Conservation (phyloP, 2,329 filamentous ascomycete species). For the Pestalotiopsis sp. region DNA sequence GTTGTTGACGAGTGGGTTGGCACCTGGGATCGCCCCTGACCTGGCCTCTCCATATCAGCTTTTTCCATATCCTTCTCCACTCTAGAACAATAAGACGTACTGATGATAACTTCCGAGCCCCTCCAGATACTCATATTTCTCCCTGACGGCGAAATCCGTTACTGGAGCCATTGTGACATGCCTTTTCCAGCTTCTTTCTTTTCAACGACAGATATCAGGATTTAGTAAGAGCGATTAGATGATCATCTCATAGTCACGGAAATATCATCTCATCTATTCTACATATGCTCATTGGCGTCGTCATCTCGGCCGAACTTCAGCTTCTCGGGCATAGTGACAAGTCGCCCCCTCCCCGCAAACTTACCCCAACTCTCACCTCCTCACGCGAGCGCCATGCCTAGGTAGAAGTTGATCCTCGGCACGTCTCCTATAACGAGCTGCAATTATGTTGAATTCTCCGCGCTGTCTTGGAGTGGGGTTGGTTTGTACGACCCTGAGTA, state of each 20-base stretch:
- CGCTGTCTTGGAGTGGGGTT: neutral
- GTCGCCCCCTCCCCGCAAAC: slow-evolving; percentile 2
- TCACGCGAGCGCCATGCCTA: neutral
- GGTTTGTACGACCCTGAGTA: neutral
- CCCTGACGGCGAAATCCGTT: slow-evolving; percentile 7
- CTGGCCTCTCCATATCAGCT: slow-evolving; percentile 42
- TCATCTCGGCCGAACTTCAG: neutral
- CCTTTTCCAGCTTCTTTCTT: neutral
- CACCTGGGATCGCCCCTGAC: slow-evolving; percentile 74
- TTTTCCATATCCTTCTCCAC: neutral
- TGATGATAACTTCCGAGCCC: slow-evolving; percentile 9
- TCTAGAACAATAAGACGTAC: neutral
- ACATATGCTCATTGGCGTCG: neutral
- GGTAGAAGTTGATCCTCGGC: neutral
- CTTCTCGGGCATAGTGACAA: neutral
- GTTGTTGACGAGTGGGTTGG: slow-evolving; percentile 76
- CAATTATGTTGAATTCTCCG: neutral
- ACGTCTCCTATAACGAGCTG: neutral
- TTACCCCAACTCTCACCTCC: slow-evolving; percentile 1
- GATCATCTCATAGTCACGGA: neutral
- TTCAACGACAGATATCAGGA: neutral
- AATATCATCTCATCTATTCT: neutral
- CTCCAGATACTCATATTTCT: slow-evolving; percentile 7
- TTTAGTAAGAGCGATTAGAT: too few species aligned
- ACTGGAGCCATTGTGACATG: slow-evolving; percentile 8